phyloP scores from a whole-genome alignment of 2,329 filamentous ascomycete genomes.

The Alternaria angustiovoidea region DNA sequence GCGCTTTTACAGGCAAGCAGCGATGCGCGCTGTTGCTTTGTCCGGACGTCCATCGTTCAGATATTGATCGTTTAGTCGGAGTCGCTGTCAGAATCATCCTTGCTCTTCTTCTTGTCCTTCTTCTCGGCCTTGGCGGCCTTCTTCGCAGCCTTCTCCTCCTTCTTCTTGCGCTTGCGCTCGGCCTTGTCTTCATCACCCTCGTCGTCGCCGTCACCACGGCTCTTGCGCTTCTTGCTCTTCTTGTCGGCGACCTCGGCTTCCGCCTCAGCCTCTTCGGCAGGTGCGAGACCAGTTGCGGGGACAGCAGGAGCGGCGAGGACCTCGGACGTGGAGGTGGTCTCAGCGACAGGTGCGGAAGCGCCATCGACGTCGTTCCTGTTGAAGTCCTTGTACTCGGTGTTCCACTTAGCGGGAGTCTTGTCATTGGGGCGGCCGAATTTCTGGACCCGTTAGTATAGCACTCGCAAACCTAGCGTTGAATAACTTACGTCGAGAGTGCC shows the following conservation, averaged over 20 bases:
- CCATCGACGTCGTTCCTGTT: slow-evolving; percentile 36
- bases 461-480: not conserved
- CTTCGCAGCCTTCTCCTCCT: slow-evolving; percentile 66
- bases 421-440: slow-evolving; percentile 96
- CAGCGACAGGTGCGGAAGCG: slow-evolving; percentile 34
- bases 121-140: slow-evolving; percentile 43
- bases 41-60: slow-evolving; percentile 26
- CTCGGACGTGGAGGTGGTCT: slow-evolving; percentile 44
- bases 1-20: slow-evolving; percentile 22
- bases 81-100: slow-evolving; percentile 39
- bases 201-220: slow-evolving; percentile 57
- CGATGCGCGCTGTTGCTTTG: slow-evolving; percentile 22
- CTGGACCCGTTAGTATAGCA: slow-evolving; percentile 52
- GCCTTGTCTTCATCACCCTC: slow-evolving; percentile 58
- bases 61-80: slow-evolving; percentile 38
- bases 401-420: slow-evolving; percentile 92
- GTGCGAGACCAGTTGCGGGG: slow-evolving; percentile 37
- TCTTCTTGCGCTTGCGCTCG: slow-evolving; percentile 72
- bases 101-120: slow-evolving; percentile 46
- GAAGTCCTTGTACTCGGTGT: slow-evolving; percentile 87
- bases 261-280: slow-evolving; percentile 52
- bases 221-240: slow-evolving; percentile 58
- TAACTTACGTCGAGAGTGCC: slow-evolving; percentile 85
- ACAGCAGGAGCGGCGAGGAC: slow-evolving; percentile 50
- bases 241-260: slow-evolving; percentile 42